A percentile compares a stretch with the other conserved stretches of the same genome.
Evolutionary conservation across 805 yeast species (phyloP).

Genomic region (Sugiyamaella boreocaroliniensis): DNA sequence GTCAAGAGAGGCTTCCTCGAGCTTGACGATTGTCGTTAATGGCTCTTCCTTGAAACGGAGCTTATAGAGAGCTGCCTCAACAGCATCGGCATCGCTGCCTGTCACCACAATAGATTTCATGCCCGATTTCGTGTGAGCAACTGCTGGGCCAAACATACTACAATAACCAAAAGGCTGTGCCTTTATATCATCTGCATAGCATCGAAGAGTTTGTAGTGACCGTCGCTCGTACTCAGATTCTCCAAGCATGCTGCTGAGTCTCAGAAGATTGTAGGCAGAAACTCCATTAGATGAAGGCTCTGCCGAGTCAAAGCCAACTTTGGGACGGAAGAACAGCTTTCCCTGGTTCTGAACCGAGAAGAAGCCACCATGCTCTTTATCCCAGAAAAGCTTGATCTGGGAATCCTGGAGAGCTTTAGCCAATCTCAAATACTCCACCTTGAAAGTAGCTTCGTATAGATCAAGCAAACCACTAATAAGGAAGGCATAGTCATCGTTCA

Average conservation of each 20-base stretch:
- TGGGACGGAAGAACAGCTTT: slow-evolving; percentile 31
- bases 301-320: slow-evolving; percentile 31
- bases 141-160: slow-evolving; percentile 18
- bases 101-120: slow-evolving; percentile 12
- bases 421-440: slow-evolving; percentile 24
- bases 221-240: slow-evolving; percentile 9
- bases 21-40: slow-evolving; percentile 11
- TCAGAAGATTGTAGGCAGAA: slow-evolving; percentile 27
- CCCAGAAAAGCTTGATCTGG: slow-evolving; percentile 31
- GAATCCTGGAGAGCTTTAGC: slow-evolving; percentile 29
- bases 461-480: slow-evolving; percentile 32
- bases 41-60: slow-evolving; percentile 3
- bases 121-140: slow-evolving; percentile 12
- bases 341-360: slow-evolving; percentile 19
- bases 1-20: slow-evolving; percentile 14
- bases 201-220: slow-evolving; percentile 13
- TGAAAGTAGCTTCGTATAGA: slow-evolving; percentile 29
- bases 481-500: slow-evolving; percentile 35
- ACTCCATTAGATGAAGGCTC: slow-evolving; percentile 35
- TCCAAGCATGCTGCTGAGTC: slow-evolving; percentile 19
- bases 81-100: slow-evolving; percentile 11
- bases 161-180: slow-evolving; percentile 25
- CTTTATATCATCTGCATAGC: slow-evolving; percentile 19
- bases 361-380: slow-evolving; percentile 29
- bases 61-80: slow-evolving; percentile 1